phyloP scores from a whole-genome alignment of 1,139 yeast species.

The Geotrichum australiense region DNA sequence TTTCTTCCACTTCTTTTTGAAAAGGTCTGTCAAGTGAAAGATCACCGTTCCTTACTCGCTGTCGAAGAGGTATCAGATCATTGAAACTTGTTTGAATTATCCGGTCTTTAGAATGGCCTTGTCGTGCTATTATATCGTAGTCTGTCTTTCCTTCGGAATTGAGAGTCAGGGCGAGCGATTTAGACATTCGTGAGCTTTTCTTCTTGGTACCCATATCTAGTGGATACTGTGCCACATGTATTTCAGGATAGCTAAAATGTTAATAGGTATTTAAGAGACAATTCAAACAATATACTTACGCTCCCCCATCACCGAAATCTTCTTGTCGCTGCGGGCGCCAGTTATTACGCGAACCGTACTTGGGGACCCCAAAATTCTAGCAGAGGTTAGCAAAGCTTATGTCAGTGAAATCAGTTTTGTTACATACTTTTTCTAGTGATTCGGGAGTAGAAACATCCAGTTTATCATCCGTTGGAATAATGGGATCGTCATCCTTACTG shows the following conservation, averaged over 20 bases:
- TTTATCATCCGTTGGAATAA: not conserved
- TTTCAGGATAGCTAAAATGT: conserved; percentile 28
- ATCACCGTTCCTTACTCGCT: conserved; percentile 36
- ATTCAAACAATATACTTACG: conserved; percentile 20
- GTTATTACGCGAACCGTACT: conserved; percentile 30
- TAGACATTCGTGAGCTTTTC: conserved; percentile 16
- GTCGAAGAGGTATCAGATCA: conserved; percentile 45
- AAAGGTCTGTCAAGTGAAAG: conserved; percentile 37
- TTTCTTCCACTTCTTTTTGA: conserved; percentile 36
- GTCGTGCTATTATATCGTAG: conserved; percentile 34
- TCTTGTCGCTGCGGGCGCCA: conserved; percentile 30
- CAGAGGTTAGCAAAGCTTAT: not conserved
- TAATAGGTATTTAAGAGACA: not conserved
- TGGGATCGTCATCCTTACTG: conserved; percentile 7
- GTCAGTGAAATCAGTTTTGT: not conserved
- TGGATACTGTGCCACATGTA: conserved; percentile 34
- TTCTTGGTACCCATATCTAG: conserved; percentile 29
- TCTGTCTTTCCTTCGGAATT: conserved; percentile 32
- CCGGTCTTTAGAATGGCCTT: conserved; percentile 32
- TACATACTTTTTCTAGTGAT: conserved; percentile 14
- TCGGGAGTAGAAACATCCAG: conserved; percentile 9
- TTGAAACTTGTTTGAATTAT: conserved; percentile 37
- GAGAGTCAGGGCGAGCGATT: conserved; percentile 31
- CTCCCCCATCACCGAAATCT: conserved; percentile 36
- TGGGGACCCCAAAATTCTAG: conserved; percentile 24